phyloP scores from a whole-genome alignment of 352 stramenopile genomes.

The Pythium scleroteichum region DNA sequence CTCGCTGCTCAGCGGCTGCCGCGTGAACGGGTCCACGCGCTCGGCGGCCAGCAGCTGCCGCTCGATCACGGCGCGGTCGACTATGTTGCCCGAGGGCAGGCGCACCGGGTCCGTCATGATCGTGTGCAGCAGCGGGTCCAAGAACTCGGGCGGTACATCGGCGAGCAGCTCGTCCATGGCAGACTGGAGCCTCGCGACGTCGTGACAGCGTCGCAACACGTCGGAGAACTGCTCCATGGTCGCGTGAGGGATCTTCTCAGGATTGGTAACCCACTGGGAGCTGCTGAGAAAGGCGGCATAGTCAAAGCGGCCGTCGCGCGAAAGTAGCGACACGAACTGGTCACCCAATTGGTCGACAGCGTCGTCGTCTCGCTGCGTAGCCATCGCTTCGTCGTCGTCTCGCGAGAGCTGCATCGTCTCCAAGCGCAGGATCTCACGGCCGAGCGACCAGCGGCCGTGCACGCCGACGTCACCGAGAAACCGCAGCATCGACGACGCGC shows the following conservation, averaged over 20 bases:
- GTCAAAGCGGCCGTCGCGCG: conserved; percentile 70
- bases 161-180: neutral
- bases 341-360: conserved; percentile 1
- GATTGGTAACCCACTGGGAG: conserved; percentile 33
- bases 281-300: conserved; percentile 38
- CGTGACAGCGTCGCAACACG: conserved; percentile 43
- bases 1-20: conserved; percentile 77
- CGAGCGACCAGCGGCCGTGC: conserved; percentile 50
- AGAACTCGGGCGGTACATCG: conserved; percentile 1
- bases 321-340: conserved; percentile 56
- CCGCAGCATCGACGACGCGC: conserved; percentile 42
- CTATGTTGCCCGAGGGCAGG: conserved; percentile 91
- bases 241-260: conserved; percentile 11
- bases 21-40: conserved; percentile 94
- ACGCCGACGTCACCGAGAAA: conserved; percentile 64
- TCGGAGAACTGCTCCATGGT: conserved; percentile 47
- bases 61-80: conserved; percentile 93
- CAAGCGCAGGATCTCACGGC: conserved; percentile 44
- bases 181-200: conserved; percentile 57
- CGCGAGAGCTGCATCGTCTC: conserved; percentile 45
- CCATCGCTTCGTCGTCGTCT: neutral
- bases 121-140: conserved; percentile 92
- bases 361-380: neutral
- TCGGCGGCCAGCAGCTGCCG: conserved; percentile 94
- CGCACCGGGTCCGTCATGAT: conserved; percentile 96